phyloP scores from a whole-genome alignment of 2,329 filamentous ascomycete species.

The Diaporthe velutina region DNA sequence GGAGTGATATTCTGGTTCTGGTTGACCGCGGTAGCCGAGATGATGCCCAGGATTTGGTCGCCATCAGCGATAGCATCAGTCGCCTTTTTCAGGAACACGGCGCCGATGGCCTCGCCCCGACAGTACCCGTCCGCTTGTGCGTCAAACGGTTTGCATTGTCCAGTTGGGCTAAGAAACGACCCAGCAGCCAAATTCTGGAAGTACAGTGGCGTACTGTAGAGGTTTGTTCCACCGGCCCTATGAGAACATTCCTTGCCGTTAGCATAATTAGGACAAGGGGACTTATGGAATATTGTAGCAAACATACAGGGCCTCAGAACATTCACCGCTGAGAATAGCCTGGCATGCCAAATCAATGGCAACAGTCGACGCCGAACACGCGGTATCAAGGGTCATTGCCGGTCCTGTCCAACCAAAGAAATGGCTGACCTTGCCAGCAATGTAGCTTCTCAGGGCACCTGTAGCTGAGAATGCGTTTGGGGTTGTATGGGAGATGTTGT shows the following conservation, averaged over 20 bases:
- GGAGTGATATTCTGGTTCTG: slow-evolving; percentile 54
- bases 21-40: slow-evolving; percentile 53
- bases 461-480: slow-evolving; percentile 52
- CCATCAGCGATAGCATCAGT: slow-evolving; percentile 59
- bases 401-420: slow-evolving; percentile 50
- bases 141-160: slow-evolving; percentile 51
- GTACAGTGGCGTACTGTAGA: slow-evolving; percentile 44
- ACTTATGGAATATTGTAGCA: no score
- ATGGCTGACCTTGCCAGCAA: slow-evolving; percentile 44
- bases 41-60: slow-evolving; percentile 57
- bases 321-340: slow-evolving; percentile 46
- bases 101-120: slow-evolving; percentile 60
- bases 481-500: slow-evolving; percentile 51
- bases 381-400: slow-evolving; percentile 48
- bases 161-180: slow-evolving; percentile 48
- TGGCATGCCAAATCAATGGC: slow-evolving; percentile 53
- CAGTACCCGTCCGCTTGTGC: slow-evolving; percentile 60
- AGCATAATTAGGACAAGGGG: no score
- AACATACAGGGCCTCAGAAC: slow-evolving; percentile 47
- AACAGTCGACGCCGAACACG: slow-evolving; percentile 53
- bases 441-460: slow-evolving; percentile 45
- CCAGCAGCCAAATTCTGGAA: slow-evolving; percentile 40
- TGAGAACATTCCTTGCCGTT: no score
- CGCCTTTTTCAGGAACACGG: slow-evolving; percentile 62
- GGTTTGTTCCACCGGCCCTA: slow-evolving; percentile 46